Evolutionary conservation across 768 basidiomycete genomes (phyloP).

Genomic region (Russula abietina): DNA sequence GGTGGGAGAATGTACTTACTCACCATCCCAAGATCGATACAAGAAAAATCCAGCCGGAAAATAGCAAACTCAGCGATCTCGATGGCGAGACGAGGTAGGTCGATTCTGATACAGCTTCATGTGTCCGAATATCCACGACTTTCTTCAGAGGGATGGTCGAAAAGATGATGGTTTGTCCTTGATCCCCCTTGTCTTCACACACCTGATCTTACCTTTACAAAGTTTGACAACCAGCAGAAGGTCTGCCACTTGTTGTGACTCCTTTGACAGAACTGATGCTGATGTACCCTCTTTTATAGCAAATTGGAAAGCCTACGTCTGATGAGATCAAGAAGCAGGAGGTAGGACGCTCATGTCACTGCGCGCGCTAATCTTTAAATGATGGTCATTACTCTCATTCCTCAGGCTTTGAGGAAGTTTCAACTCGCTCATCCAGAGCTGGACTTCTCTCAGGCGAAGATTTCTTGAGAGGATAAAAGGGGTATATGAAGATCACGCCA

Average conservation of each 20-base stretch:
- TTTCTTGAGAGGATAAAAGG: slow-evolving; percentile 43
- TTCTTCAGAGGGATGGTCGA: slow-evolving; percentile 86
- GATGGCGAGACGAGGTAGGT: slow-evolving; percentile 86
- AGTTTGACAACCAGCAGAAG: slow-evolving; percentile 80
- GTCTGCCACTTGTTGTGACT: slow-evolving; percentile 32
- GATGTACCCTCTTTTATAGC: slow-evolving; percentile 39
- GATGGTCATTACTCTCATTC: slow-evolving; percentile 5
- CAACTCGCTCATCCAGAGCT: slow-evolving; percentile 87
- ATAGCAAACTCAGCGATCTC: slow-evolving; percentile 92
- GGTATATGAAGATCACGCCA: not conserved
- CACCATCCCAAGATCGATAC: slow-evolving; percentile 98
- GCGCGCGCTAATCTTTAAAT: slow-evolving; percentile 1
- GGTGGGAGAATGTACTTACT: slow-evolving; percentile 97
- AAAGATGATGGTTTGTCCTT: slow-evolving; percentile 93
- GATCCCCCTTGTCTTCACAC: slow-evolving; percentile 4
- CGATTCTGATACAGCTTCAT: not conserved
- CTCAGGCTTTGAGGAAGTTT: slow-evolving; percentile 79
- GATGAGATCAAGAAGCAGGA: slow-evolving; percentile 93
- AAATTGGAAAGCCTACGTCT: slow-evolving; percentile 94
- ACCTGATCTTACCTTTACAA: not conserved
- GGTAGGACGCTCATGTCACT: slow-evolving; percentile 34
- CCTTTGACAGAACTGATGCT: slow-evolving; percentile 2
- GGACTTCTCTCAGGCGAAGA: slow-evolving; percentile 90
- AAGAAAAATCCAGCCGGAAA: slow-evolving; percentile 88
- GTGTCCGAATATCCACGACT: slow-evolving; percentile 1